Evolutionary conservation across 805 yeast genomes (phyloP), one percentile per base, ranked within the genome.

Genomic region (Kuraishia borneana): DNA sequence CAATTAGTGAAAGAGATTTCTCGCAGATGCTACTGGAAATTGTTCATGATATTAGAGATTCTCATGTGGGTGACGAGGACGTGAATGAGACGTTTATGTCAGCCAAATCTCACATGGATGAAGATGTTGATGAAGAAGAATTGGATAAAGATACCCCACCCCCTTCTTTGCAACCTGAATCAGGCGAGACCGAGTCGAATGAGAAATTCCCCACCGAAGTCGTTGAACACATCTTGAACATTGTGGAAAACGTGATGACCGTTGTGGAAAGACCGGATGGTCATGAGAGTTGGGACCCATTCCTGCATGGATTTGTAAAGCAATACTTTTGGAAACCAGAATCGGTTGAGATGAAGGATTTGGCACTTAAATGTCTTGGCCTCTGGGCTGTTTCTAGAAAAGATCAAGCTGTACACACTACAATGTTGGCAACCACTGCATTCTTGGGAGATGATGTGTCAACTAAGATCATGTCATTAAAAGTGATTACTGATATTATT

Each of bases 11-110:
- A 46, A 70, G 77, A 36, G 95, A 89, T 59, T 88, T 88, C 50
- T 72, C 83, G 18, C 74, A 83, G 25, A 79, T 85, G 74, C 68
- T 82, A 14, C 72, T 81, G n/a, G 96, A 89, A 61, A 73, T 85
- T 13, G 76, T 87, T 26, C 76, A 84, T 28, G 96, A 88, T 61
- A 65, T 88, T 33, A 71, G 84, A 50, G 96, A 87, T 52, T 66
- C 76, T 6, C 28, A 7, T 21, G 51, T 58, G 28, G 70, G 61
- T 31, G 54, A 46, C 32, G 39, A 35, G 22, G 32, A 35, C 18
- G 32, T 47, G 16, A 48, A 12, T 42, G 46, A 32, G 49, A 37
- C 8, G 42, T 42, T 28, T 42, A 33, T 6, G 37, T 36, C 8
- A 19, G 5, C 4, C 6, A 43, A 32, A 21, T 45, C 36, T 13